A percentile compares a stretch with the other conserved stretches of the same genome.
These are phyloP conservation scores for Eragrostis tef DNA, from an alignment of 202 grass and related monocot genomes.

Conservation along the genomic window DNA sequence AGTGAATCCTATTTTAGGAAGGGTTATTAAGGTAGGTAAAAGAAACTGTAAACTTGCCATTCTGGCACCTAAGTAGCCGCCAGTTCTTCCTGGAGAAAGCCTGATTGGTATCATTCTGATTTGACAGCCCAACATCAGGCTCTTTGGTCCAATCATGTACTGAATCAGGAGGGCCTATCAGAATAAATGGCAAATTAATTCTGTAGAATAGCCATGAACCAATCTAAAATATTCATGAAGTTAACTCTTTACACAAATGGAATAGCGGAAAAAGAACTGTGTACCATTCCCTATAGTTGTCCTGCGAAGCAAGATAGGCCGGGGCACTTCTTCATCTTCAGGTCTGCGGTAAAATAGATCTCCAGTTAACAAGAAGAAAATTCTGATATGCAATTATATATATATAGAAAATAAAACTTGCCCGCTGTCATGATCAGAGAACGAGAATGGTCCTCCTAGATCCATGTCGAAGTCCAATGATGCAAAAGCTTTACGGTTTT, in stretches of 20 bases:
- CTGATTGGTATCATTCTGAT: slow-evolving; percentile 62
- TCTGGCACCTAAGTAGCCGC: slow-evolving; percentile 89
- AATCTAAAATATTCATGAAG: slow-evolving; percentile 27
- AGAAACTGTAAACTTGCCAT: slow-evolving; percentile 66
- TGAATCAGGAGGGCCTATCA: slow-evolving; percentile 84
- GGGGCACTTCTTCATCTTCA: slow-evolving; percentile 81
- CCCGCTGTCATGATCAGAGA: slow-evolving; percentile 62
- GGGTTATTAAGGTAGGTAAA: slow-evolving; percentile 9
- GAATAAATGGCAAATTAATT: slow-evolving; percentile 43
- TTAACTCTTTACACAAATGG: slow-evolving; percentile 9
- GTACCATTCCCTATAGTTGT: slow-evolving; percentile 83
- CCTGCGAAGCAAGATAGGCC: slow-evolving; percentile 55
- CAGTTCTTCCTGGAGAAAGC: slow-evolving; percentile 83
- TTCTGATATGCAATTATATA: slow-evolving; percentile 9
- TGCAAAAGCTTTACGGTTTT: slow-evolving; percentile 69
- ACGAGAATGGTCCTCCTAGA: slow-evolving; percentile 51
- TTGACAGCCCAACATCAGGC: slow-evolving; percentile 64
- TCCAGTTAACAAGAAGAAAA: slow-evolving; percentile 42
- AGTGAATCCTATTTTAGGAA: slow-evolving; percentile 2
- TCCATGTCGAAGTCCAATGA: slow-evolving; percentile 76
- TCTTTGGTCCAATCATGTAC: slow-evolving; percentile 90
- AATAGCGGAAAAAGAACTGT: slow-evolving; percentile 30
- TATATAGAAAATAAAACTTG: slow-evolving; percentile 36
- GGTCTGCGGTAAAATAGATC: slow-evolving; percentile 53
- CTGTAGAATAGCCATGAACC: background rate